Evolutionary conservation across 2,329 filamentous ascomycete genomes (phyloP), one percentile per base, ranked within the genome.

Genomic region (Aaosphaeria arxii): DNA sequence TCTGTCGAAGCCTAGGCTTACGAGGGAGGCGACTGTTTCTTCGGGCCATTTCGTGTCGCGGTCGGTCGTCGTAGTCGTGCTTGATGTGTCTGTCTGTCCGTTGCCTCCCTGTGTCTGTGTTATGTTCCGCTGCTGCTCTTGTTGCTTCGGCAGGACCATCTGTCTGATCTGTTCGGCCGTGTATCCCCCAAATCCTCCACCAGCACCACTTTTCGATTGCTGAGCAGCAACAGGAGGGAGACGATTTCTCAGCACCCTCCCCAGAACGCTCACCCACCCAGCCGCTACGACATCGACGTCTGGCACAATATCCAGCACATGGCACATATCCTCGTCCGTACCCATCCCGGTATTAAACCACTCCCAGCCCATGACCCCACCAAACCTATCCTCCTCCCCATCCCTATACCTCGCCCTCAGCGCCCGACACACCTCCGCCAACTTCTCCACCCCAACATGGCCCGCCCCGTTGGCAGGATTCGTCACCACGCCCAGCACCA

Each of bases 301-400:
- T 1, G 65, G 41, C 0, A 61, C 56, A 4, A 64, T 54, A 0
- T 42, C 41, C 2, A 58, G 42, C 0, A 66, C 55, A 6, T 68
- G 59, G 5, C 59, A 56, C 7, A 67, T 11, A 38, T 70, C 66
- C 17, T 24, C 17, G 1, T 57, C 53, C 0, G 64, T 64, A 30
- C 55, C 55, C 28, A 63, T 60, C 11, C 67, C 69, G 7, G 86
- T 83, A 73, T 95, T 95, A 73, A 92, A 96, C 67, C 94, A 96
- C 73, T 96, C 91, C 91, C 91, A 96, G 2, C 90, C 90, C 85
- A 94, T 94, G 5, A 96, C 84, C 1, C 91, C 91, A 1, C 91
- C 91, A 66, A 96, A 94, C 1, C 74, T 74, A 1, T 81, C 39
- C 35, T 46, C 55, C 1, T 63, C 61, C 0, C 57, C 44, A n/a